Evolutionary conservation across 1,284 basidiomycete species (phyloP).

Genomic region (Fomes fomentarius): DNA sequence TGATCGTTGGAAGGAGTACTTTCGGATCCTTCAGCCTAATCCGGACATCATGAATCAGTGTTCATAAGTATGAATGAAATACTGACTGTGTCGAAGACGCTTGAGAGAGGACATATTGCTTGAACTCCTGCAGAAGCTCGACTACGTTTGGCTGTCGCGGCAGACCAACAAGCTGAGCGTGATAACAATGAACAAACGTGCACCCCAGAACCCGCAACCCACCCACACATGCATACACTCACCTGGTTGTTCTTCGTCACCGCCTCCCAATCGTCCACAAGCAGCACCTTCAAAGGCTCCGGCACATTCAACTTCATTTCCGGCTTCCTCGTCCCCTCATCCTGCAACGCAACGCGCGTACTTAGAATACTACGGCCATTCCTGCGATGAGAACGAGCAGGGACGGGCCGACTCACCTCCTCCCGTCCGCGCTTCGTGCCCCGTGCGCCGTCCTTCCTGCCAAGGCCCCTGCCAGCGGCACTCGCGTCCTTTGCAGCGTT

Average conservation of each 20-base stretch:
- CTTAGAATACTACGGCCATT: too few species aligned
- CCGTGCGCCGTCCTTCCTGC: constrained; percentile 48
- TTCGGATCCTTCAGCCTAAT: constrained; percentile 69
- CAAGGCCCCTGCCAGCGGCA: constrained; percentile 28
- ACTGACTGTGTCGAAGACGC: constrained; percentile 55
- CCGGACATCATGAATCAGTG: too few species aligned
- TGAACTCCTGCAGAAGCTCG: constrained; percentile 82
- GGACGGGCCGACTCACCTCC: constrained; percentile 48
- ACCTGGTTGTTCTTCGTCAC: constrained; percentile 95
- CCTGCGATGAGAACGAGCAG: neutral
- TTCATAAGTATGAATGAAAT: too few species aligned
- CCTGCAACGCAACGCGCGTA: constrained; percentile 40
- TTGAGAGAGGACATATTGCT: constrained; percentile 56
- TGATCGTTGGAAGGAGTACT: constrained; percentile 75
- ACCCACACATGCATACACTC: too few species aligned
- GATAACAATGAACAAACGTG: neutral
- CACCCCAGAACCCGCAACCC: too few species aligned
- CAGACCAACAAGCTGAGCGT: constrained; percentile 78
- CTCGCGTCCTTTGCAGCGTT: constrained; percentile 43
- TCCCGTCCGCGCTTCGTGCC: constrained; percentile 67
- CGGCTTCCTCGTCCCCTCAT: constrained; percentile 72
- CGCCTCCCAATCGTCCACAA: constrained; percentile 98
- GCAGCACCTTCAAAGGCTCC: constrained; percentile 83
- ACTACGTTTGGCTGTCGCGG: constrained; percentile 85
- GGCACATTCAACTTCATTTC: constrained; percentile 93